These are phyloP conservation scores for Alnus rubra DNA, from an alignment of 306 rosid species.

Conservation along the genomic window DNA sequence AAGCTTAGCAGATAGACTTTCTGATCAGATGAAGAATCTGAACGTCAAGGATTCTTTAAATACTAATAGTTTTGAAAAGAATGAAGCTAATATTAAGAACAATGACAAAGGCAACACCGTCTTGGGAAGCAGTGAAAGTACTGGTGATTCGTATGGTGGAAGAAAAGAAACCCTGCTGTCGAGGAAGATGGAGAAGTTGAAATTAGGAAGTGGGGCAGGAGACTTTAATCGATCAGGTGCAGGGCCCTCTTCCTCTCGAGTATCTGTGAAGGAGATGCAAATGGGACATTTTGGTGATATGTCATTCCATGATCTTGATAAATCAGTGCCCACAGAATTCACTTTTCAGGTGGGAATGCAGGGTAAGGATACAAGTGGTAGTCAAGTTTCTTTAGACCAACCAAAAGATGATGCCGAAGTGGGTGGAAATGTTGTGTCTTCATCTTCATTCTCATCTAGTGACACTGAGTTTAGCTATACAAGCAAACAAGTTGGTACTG, in stretches of 20 bases:
- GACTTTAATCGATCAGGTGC: constrained; percentile 29
- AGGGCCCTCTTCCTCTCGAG: constrained; percentile 32
- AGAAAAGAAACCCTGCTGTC: constrained; percentile 35
- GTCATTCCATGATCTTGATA: constrained; percentile 6
- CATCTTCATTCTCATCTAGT: constrained; percentile 33
- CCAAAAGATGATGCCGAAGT: constrained; percentile 31
- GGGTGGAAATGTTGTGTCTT: constrained; percentile 30
- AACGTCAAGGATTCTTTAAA: constrained; percentile 41
- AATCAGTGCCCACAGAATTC: constrained; percentile 8
- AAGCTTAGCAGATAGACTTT: constrained; percentile 37
- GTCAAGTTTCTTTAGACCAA: constrained; percentile 26
- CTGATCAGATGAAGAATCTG: constrained; percentile 54
- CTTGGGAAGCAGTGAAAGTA: constrained; percentile 19
- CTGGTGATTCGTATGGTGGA: constrained; percentile 28
- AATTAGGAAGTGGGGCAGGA: constrained; percentile 33
- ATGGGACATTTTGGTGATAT: constrained; percentile 20
- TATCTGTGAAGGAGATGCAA: constrained; percentile 29
- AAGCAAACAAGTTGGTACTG: constrained; percentile 45
- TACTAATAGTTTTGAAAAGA: constrained; percentile 18
- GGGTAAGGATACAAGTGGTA: constrained; percentile 23
- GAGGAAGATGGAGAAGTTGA: constrained; percentile 48
- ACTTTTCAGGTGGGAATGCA: constrained; percentile 5
- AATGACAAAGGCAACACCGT: constrained; percentile 17
- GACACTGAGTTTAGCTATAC: constrained; percentile 46
- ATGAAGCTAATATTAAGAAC: constrained; percentile 19